A percentile compares a stretch with the other conserved stretches of the same genome.
phyloP scores from a whole-genome alignment of 2,329 filamentous ascomycete genomes.

The Fusarium poae region DNA sequence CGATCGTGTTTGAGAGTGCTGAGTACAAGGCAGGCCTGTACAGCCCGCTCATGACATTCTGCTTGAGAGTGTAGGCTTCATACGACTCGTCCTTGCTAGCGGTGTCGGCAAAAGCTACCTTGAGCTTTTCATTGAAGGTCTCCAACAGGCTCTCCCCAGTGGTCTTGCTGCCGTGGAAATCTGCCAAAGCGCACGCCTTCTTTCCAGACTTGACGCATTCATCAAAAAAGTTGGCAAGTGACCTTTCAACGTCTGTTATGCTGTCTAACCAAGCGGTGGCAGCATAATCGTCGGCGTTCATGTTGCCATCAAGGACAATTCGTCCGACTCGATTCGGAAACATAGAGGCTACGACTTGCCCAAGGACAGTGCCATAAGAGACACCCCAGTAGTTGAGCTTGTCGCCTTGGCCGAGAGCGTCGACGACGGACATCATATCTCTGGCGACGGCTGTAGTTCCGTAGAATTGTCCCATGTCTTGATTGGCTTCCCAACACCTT shows the following conservation, averaged over 20 bases:
- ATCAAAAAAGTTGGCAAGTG: background rate
- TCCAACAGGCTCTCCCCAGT: background rate
- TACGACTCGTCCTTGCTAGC: background rate
- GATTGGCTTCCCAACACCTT: conserved; percentile 42
- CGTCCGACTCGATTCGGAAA: conserved; percentile 40
- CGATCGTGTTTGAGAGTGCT: background rate
- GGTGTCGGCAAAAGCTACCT: rapidly evolving
- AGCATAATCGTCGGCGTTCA: conserved; percentile 28
- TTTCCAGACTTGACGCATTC: conserved; percentile 3
- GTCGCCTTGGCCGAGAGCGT: conserved; percentile 52
- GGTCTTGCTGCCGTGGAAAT: background rate
- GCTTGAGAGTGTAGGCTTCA: background rate
- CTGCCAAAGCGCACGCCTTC: background rate
- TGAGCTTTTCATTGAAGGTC: background rate
- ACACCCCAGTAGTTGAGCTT: conserved; percentile 53
- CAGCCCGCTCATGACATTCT: background rate
- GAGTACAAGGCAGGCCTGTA: background rate
- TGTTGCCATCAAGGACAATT: conserved; percentile 37
- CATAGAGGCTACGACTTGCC: conserved; percentile 38
- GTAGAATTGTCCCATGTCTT: conserved; percentile 46
- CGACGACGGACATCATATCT: conserved; percentile 54
- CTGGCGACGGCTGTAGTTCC: conserved; percentile 52
- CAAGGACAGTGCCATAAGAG: conserved; percentile 43
- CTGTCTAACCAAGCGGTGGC: rapidly evolving
- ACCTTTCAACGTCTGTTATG: background rate